Percentiles rank a stretch among this genome's conserved stretches.
Conservation (phyloP, 768 basidiomycete genomes). For the Jaapia argillacea region DNA sequence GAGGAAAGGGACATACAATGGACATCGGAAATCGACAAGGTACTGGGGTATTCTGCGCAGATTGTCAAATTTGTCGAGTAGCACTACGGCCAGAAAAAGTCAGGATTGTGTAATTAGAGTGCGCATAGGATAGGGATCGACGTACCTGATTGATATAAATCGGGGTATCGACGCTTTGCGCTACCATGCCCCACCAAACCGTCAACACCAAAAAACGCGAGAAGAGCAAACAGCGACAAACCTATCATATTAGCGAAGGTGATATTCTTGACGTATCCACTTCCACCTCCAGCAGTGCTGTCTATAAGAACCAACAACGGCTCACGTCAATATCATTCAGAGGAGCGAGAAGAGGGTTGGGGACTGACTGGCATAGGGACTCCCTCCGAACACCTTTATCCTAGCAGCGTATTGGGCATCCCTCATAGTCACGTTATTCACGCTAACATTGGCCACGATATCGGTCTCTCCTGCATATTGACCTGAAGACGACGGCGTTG, state of each 20-base stretch:
- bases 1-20: slow-evolving; percentile 21
- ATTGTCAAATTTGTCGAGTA: slow-evolving; percentile 22
- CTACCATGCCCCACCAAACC: too few relatives aligned
- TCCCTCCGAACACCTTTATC: slow-evolving; percentile 43
- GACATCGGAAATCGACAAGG: slow-evolving; percentile 28
- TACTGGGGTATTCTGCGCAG: slow-evolving; percentile 29
- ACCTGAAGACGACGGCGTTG: background rate
- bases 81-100: slow-evolving; percentile 27
- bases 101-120: too few relatives aligned
- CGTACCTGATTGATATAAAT: slow-evolving; percentile 27
- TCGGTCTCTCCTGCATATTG: slow-evolving; percentile 29
- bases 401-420: slow-evolving; percentile 39
- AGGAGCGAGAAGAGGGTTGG: background rate
- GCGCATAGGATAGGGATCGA: background rate
- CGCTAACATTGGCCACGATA: slow-evolving; percentile 33
- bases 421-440: slow-evolving; percentile 31
- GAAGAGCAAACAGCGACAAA: slow-evolving; percentile 9
- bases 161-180: slow-evolving; percentile 31
- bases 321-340: background rate
- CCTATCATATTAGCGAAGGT: slow-evolving; percentile 20
- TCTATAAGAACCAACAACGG: slow-evolving; percentile 10
- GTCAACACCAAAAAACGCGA: slow-evolving; percentile 8
- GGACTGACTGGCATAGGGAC: slow-evolving; percentile 23
- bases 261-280: slow-evolving; percentile 26
- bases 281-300: slow-evolving; percentile 31